Percentiles rank a stretch among this genome's conserved stretches.
phyloP scores from a whole-genome alignment of 192 early-diverging fungal genomes.

The Spizellomyces punctatus region DNA sequence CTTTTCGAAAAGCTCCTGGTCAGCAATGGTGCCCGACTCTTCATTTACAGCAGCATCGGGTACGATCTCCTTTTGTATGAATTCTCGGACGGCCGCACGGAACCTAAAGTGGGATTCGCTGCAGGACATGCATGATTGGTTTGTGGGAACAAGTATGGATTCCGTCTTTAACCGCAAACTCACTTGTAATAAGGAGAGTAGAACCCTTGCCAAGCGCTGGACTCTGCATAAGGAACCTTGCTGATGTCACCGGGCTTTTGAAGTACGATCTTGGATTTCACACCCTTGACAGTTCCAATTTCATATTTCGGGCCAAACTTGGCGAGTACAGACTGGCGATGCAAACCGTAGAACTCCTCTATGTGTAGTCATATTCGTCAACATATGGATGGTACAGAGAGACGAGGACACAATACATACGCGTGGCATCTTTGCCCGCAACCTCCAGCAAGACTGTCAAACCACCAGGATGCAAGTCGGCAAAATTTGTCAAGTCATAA shows the following conservation, averaged over 20 bases:
- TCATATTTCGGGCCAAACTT: constrained; percentile 24
- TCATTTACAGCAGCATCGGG: constrained; percentile 30
- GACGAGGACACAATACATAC: constrained; percentile 25
- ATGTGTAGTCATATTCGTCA: background rate
- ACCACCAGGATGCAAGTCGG: constrained; percentile 45
- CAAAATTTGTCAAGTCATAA: constrained; percentile 45
- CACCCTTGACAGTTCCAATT: constrained; percentile 34
- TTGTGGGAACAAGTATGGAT: background rate
- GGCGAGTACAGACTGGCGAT: constrained; percentile 43
- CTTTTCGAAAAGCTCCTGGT: constrained; percentile 37
- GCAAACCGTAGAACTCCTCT: constrained; percentile 50
- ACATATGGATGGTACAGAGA: no score
- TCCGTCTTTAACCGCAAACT: background rate
- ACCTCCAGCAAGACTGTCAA: constrained; percentile 35
- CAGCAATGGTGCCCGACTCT: constrained; percentile 32
- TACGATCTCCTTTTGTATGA: constrained; percentile 30
- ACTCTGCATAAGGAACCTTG: constrained; percentile 43
- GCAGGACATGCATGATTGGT: background rate
- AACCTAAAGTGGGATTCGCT: constrained; percentile 33
- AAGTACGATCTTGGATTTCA: constrained; percentile 38
- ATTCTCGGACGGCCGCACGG: constrained; percentile 39
- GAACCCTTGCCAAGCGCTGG: constrained; percentile 40
- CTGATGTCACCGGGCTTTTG: constrained; percentile 33
- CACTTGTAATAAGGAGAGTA: constrained; percentile 46
- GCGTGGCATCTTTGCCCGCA: constrained; percentile 47